Evolutionary conservation across 108 stramenopile species (phyloP).

Genomic region (Bacterosira constricta): DNA sequence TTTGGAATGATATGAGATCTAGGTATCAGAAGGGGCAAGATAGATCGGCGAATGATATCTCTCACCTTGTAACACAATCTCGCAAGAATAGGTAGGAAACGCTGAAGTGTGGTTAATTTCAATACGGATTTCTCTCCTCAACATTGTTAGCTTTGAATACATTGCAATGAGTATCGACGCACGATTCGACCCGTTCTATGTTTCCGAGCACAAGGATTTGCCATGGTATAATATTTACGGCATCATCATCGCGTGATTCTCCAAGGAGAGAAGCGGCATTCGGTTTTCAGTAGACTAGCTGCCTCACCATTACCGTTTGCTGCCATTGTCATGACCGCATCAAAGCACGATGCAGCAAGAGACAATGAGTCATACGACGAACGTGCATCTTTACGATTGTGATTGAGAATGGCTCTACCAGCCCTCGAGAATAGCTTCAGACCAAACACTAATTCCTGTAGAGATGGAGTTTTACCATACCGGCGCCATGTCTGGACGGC

Average conservation of each 20-base stretch:
- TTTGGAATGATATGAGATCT: too few relatives aligned
- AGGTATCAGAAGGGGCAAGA: too few relatives aligned
- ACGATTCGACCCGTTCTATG: slow-evolving; percentile 22
- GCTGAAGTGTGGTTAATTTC: slow-evolving; percentile 32
- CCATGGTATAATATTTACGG: slow-evolving; percentile 9
- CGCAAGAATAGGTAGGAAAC: slow-evolving; percentile 41
- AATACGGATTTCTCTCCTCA: slow-evolving; percentile 1
- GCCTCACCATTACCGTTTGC: slow-evolving; percentile 28
- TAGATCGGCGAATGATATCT: neutral
- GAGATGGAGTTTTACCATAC: slow-evolving; percentile 1
- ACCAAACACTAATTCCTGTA: slow-evolving; percentile 39
- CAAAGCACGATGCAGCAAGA: slow-evolving; percentile 38
- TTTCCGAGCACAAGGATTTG: slow-evolving; percentile 27
- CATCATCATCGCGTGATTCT: too few relatives aligned
- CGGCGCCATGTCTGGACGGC: neutral
- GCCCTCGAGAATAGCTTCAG: slow-evolving; percentile 37
- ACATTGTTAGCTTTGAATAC: neutral
- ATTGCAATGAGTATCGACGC: slow-evolving; percentile 30
- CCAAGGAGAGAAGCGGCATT: slow-evolving; percentile 42
- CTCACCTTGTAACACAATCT: slow-evolving; percentile 48
- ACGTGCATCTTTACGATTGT: slow-evolving; percentile 24
- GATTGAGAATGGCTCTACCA: slow-evolving; percentile 40
- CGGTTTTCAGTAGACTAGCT: slow-evolving; percentile 18
- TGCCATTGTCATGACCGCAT: slow-evolving; percentile 27
- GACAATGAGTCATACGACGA: slow-evolving; percentile 30